Evolutionary conservation across 225 moss, liverwort and hornwort species (phyloP).

Genomic region (Rhytidiadelphus loreus): DNA sequence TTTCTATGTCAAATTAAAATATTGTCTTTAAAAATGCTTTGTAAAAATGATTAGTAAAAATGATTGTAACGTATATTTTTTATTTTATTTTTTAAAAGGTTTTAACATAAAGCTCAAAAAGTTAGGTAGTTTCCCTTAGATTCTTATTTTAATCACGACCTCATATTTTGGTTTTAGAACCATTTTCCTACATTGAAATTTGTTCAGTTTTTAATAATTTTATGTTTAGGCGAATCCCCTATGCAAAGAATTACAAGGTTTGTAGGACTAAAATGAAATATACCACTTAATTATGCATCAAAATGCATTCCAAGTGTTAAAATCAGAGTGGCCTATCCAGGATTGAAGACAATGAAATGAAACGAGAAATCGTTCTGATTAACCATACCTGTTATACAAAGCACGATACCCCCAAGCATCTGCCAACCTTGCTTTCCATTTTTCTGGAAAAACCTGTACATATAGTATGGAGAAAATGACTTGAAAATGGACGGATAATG

Average conservation of each 20-base stretch:
- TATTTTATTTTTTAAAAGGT: background rate
- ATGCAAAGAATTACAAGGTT: background rate
- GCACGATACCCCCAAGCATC: slow-evolving; percentile 70
- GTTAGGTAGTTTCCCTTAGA: background rate
- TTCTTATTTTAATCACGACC: background rate
- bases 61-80: background rate
- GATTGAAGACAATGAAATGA: background rate
- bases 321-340: background rate
- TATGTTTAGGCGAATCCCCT: background rate
- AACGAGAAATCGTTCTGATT: background rate
- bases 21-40: background rate
- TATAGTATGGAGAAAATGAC: slow-evolving; percentile 64
- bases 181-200: background rate
- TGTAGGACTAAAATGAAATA: background rate
- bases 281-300: background rate
- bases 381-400: slow-evolving; percentile 73
- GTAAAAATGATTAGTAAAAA: background rate
- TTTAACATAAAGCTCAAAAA: background rate
- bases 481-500: slow-evolving; percentile 71
- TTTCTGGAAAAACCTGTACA: slow-evolving; percentile 48
- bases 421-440: slow-evolving; percentile 68
- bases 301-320: background rate
- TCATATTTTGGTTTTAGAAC: background rate
- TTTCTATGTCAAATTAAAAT: background rate
- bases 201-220: background rate